Percentiles rank a stretch among this genome's conserved stretches.
Conservation (phyloP, 345 rosid species). For the Lumnitzera littorea region DNA sequence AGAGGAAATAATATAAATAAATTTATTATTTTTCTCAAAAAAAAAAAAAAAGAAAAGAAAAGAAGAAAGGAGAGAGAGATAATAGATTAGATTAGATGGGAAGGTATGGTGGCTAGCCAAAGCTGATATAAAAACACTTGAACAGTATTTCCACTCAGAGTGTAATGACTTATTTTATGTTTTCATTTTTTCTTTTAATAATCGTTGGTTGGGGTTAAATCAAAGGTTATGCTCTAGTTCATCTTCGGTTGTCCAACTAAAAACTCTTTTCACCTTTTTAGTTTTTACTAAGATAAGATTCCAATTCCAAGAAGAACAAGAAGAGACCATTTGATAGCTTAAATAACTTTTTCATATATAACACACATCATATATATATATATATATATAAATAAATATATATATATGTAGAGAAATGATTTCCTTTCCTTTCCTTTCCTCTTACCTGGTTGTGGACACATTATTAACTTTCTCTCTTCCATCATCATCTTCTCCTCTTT, state of each 20-base stretch:
- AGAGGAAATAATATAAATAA: neutral
- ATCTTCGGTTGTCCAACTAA: slow-evolving; percentile 11
- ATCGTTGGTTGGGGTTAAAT: slow-evolving; percentile 18
- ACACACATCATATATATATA: too few species aligned
- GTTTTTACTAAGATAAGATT: slow-evolving; percentile 30
- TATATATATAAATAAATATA: neutral
- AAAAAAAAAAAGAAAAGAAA: slow-evolving; percentile 11
- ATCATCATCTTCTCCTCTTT: slow-evolving; percentile 8
- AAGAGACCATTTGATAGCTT: slow-evolving; percentile 6
- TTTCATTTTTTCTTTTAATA: slow-evolving; percentile 3
- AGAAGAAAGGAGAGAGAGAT: neutral
- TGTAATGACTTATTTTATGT: slow-evolving; percentile 3
- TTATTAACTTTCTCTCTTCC: slow-evolving; percentile 28
- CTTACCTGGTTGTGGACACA: slow-evolving; percentile 44
- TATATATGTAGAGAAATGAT: slow-evolving; percentile 6
- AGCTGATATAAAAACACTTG: slow-evolving; percentile 37
- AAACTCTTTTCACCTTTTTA: slow-evolving; percentile 6
- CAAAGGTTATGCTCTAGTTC: slow-evolving; percentile 9
- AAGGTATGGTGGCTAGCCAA: slow-evolving; percentile 52
- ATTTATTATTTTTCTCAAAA: neutral
- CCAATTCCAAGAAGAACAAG: slow-evolving; percentile 31
- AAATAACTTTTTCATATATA: slow-evolving; percentile 5
- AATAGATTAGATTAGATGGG: slow-evolving; percentile 20
- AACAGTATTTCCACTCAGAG: slow-evolving; percentile 39
- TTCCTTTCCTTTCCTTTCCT: slow-evolving; percentile 8